A percentile compares a stretch with the other conserved stretches of the same genome.
These are phyloP conservation scores for Hyaloscypha finlandica DNA, from an alignment of 495 filamentous ascomycete genomes.

Conservation along the genomic window DNA sequence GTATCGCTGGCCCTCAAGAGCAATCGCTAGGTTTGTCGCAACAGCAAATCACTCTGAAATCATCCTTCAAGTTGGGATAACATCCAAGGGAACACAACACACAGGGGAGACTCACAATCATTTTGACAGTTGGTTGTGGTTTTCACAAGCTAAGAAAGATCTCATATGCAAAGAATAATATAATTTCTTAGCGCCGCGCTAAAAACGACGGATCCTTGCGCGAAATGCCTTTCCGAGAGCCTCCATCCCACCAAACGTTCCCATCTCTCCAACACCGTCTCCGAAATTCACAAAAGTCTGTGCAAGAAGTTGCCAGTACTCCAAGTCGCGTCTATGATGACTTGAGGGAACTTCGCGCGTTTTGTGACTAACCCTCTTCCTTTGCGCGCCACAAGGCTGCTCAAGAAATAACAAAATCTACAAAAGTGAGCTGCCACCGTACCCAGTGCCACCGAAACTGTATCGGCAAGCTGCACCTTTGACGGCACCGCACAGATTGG, in stretches of 20 bases:
- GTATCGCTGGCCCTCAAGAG: neutral
- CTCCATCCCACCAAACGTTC: slow-evolving; percentile 13
- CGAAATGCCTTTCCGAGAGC: neutral
- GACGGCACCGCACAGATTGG: slow-evolving; percentile 5
- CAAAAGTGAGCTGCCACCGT: slow-evolving; percentile 18
- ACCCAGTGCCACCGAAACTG: slow-evolving; percentile 13
- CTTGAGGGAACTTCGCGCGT: slow-evolving; percentile 22
- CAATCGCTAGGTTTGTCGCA: neutral
- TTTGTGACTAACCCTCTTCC: slow-evolving; percentile 22
- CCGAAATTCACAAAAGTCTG: slow-evolving; percentile 17
- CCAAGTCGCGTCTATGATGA: slow-evolving; percentile 24
- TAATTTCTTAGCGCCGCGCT: slow-evolving; percentile 9
- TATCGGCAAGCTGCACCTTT: slow-evolving; percentile 6
- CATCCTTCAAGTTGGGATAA: neutral
- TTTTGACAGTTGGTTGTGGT: slow-evolving; percentile 15
- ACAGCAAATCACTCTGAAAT: neutral
- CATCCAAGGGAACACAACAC: neutral
- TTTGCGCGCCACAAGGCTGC: slow-evolving; percentile 30
- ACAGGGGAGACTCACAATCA: slow-evolving; percentile 37
- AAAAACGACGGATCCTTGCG: neutral
- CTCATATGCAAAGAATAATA: slow-evolving; percentile 3
- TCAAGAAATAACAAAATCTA: slow-evolving; percentile 13
- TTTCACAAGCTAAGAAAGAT: neutral
- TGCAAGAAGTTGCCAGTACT: slow-evolving; percentile 21
- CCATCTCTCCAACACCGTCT: neutral